A percentile compares a stretch with the other conserved stretches of the same genome.
These are phyloP conservation scores for Agaricus bisporus DNA, from an alignment of 768 basidiomycete genomes.

Conservation along the genomic window DNA sequence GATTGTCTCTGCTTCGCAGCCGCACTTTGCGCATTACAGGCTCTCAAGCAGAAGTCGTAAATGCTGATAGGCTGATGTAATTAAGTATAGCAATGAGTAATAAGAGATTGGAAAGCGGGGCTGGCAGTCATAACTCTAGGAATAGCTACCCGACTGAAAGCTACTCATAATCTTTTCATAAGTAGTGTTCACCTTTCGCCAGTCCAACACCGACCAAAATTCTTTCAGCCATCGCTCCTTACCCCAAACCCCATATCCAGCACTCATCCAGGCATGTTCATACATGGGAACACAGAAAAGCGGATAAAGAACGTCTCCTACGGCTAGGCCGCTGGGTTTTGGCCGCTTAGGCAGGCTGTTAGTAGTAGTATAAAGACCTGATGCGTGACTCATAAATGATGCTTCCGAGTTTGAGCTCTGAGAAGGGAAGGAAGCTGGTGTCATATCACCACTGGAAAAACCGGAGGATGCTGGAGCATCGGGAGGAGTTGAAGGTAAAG, in stretches of 20 bases:
- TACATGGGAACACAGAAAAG: conserved; percentile 75
- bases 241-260: conserved; percentile 87
- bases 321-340: conserved; percentile 20
- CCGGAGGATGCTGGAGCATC: conserved; percentile 37
- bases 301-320: conserved; percentile 62
- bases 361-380: conserved; percentile 2
- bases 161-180: conserved; percentile 17
- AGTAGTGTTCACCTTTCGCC: conserved; percentile 50
- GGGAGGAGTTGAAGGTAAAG: conserved; percentile 19
- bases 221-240: conserved; percentile 79
- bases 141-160: neutral
- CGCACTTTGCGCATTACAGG: conserved; percentile 82
- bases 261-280: conserved; percentile 82
- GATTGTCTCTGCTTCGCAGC: conserved; percentile 36
- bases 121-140: too few relatives aligned
- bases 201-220: conserved; percentile 82
- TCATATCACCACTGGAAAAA: conserved; percentile 20
- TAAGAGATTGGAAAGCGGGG: too few relatives aligned
- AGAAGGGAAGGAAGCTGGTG: conserved; percentile 21
- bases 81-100: conserved; percentile 1
- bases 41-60: conserved; percentile 47
- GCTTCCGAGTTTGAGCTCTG: conserved; percentile 19
- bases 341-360: conserved; percentile 12
- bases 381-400: conserved; percentile 2
- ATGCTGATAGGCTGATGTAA: conserved; percentile 10